phyloP scores from a whole-genome alignment of 2,329 filamentous ascomycete species.

The Hymenoscyphus linearis region DNA sequence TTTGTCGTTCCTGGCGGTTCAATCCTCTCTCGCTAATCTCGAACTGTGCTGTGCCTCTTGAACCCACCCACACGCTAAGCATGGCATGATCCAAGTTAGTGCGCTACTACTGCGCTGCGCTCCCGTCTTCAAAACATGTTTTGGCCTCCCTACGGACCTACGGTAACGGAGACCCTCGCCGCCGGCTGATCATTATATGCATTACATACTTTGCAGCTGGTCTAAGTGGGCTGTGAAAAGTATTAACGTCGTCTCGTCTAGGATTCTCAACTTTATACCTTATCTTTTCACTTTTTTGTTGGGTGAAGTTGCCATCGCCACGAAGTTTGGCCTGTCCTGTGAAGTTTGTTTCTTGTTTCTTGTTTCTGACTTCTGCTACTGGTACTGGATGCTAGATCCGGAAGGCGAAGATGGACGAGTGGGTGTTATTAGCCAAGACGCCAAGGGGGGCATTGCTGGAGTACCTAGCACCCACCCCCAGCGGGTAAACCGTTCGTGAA shows the following conservation, averaged over 20 bases:
- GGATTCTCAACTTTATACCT: neutral
- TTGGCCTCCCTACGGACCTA: neutral
- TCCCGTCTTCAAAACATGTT: slow-evolving; percentile 2
- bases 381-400: neutral
- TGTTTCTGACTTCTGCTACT: no score
- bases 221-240: neutral
- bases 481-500: neutral
- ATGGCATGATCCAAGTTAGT: neutral
- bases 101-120: no score
- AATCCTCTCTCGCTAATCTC: slow-evolving; percentile 6
- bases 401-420: neutral
- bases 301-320: neutral
- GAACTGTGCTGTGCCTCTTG: neutral
- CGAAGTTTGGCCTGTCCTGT: neutral
- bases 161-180: no score
- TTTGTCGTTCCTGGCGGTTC: no score
- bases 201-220: no score
- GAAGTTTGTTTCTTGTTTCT: neutral
- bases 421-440: neutral
- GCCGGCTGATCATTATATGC: neutral
- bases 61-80: neutral
- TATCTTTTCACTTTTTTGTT: no score
- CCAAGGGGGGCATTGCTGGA: slow-evolving; percentile 5
- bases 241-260: no score
- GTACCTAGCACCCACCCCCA: no score